These are phyloP conservation scores for Panicum miliaceum DNA, from an alignment of 176 grass and related monocot genomes.

Conservation along the genomic window DNA sequence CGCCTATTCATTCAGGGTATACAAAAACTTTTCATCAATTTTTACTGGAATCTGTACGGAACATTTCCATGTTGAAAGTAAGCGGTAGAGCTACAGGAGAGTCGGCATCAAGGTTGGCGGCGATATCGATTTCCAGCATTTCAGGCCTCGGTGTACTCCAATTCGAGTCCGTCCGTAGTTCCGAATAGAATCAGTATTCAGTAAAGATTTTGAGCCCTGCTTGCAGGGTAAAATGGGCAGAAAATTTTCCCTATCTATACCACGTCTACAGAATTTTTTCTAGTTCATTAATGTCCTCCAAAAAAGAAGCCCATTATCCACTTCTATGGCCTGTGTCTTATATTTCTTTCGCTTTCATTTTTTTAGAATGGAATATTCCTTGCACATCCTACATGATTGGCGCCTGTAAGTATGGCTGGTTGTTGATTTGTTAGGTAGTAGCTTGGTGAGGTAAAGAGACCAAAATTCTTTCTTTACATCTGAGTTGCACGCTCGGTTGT, in stretches of 20 bases:
- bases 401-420: not conserved
- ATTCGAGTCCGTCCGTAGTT: not conserved
- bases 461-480: constrained; percentile 2
- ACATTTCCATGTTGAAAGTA: not conserved
- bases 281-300: not conserved
- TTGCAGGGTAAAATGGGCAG: no score
- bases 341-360: not conserved
- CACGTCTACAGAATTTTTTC: not conserved
- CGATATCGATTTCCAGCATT: not conserved
- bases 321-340: not conserved
- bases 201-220: not conserved
- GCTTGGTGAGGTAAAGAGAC: constrained; percentile 34
- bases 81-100: not conserved
- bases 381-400: constrained; percentile 19
- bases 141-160: not conserved
- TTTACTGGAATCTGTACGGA: not conserved
- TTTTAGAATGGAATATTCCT: constrained; percentile 17
- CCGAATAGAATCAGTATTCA: not conserved
- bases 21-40: not conserved
- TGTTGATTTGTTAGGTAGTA: constrained; percentile 32
- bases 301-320: not conserved
- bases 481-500: constrained; percentile 20
- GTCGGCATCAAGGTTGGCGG: not conserved
- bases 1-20: not conserved
- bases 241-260: no score